phyloP scores from a whole-genome alignment of 495 filamentous ascomycete species.

The Eremomyces bilateralis region DNA sequence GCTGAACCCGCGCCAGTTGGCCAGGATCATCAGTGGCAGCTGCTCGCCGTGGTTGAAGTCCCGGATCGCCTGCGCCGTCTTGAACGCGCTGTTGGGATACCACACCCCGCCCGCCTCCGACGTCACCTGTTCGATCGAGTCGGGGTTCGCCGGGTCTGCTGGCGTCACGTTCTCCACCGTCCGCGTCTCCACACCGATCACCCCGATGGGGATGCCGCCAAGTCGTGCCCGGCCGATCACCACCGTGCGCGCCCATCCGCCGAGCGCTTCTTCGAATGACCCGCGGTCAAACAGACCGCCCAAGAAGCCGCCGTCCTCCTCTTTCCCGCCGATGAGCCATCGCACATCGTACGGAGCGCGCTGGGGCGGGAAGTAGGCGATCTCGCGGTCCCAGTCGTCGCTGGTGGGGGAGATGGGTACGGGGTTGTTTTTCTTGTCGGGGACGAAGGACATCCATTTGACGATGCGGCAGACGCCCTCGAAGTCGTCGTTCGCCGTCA shows the following conservation, averaged over 20 bases:
- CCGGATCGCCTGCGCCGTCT: conserved; percentile 93
- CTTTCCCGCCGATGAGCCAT: conserved; percentile 79
- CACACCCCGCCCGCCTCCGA: conserved; percentile 95
- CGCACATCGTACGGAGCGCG: conserved; percentile 87
- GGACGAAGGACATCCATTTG: conserved; percentile 90
- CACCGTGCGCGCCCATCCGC: conserved; percentile 90
- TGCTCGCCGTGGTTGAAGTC: conserved; percentile 99
- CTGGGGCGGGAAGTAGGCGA: conserved; percentile 62
- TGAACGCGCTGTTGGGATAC: conserved; percentile 98
- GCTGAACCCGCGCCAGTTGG: conserved; percentile 99
- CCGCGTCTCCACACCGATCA: conserved; percentile 91
- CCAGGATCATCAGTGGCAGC: conserved; percentile 93
- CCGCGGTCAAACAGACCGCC: conserved; percentile 86
- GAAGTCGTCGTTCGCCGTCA: conserved; percentile 95
- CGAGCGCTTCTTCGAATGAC: conserved; percentile 91
- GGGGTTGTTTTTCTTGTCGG: conserved; percentile 76
- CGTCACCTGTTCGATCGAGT: conserved; percentile 83
- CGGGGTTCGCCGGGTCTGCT: conserved; percentile 95
- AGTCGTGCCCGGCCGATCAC: conserved; percentile 92
- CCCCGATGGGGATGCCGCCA: conserved; percentile 95
- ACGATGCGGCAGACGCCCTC: conserved; percentile 95
- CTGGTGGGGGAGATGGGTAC: conserved; percentile 65
- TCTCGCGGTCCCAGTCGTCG: conserved; percentile 86
- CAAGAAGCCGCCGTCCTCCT: conserved; percentile 71
- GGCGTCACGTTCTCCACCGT: conserved; percentile 92